A percentile compares a stretch with the other conserved stretches of the same genome.
phyloP scores from a whole-genome alignment of 768 basidiomycete genomes.

The Suillus sp. region DNA sequence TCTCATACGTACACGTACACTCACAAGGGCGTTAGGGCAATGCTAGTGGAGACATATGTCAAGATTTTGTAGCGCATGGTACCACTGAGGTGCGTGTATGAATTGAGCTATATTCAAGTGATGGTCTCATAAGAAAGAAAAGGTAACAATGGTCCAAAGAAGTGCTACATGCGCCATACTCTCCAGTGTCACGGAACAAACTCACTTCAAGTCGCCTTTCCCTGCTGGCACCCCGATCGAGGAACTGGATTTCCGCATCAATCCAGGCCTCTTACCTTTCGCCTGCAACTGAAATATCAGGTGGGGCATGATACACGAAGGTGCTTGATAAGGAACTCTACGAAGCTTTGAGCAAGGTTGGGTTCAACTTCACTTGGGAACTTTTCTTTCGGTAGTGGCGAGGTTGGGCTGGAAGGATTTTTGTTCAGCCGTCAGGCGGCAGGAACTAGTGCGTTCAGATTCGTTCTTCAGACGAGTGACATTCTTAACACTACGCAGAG shows the following conservation, averaged over 20 bases:
- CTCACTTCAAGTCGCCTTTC: no score
- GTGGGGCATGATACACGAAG: neutral
- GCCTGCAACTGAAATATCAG: neutral
- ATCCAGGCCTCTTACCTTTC: neutral
- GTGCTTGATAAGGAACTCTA: slow-evolving; percentile 4
- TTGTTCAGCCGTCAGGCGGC: neutral
- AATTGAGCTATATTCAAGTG: neutral
- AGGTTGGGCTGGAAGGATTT: neutral
- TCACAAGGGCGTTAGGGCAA: neutral
- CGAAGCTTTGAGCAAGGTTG: slow-evolving; percentile 1
- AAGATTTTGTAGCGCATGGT: no score
- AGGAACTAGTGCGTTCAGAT: neutral
- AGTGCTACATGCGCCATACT: neutral
- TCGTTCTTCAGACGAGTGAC: neutral
- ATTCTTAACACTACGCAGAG: neutral
- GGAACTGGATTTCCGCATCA: neutral
- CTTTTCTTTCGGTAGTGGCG: neutral
- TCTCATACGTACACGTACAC: no score
- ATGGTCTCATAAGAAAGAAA: neutral
- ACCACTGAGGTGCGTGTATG: neutral
- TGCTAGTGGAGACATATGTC: slow-evolving; percentile 1
- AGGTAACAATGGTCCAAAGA: no score
- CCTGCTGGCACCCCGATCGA: neutral
- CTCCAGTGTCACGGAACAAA: neutral
- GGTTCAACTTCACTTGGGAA: slow-evolving; percentile 7